These are phyloP conservation scores for Claviceps quebecensis DNA, from an alignment of 2,329 filamentous ascomycete species.

Conservation along the genomic window DNA sequence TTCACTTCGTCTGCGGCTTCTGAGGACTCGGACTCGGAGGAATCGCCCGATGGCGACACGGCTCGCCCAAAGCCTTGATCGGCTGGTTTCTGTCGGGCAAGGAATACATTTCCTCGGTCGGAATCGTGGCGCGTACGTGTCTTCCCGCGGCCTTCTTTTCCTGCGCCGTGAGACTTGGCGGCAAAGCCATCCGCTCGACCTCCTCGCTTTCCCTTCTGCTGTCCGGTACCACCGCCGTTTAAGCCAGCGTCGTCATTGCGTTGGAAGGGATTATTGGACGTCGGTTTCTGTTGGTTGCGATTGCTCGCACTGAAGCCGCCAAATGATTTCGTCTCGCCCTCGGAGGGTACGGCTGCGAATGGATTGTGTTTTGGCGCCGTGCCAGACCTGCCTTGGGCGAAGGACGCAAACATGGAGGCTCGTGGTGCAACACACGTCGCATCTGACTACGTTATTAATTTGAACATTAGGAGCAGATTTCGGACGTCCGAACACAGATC, in stretches of 20 bases:
- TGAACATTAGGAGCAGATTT: constrained; percentile 18
- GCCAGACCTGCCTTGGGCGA: constrained; percentile 21
- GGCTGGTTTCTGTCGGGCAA: neutral
- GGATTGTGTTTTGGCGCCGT: constrained; percentile 22
- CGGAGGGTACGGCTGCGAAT: constrained; percentile 14
- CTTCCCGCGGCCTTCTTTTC: constrained; percentile 5
- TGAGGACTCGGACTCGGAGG: constrained; percentile 10
- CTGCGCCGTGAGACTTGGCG: constrained; percentile 5
- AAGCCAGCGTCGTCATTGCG: constrained; percentile 13
- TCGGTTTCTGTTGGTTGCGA: constrained; percentile 15
- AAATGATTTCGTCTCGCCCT: constrained; percentile 12
- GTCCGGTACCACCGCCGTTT: constrained; percentile 13
- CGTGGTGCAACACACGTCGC: constrained; percentile 28
- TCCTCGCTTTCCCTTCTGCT: constrained; percentile 9
- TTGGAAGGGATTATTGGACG: constrained; percentile 16
- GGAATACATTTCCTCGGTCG: constrained; percentile 3
- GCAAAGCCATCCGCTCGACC: constrained; percentile 12
- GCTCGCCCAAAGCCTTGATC: constrained; percentile 11
- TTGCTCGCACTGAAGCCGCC: constrained; percentile 17
- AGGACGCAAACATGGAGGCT: constrained; percentile 24
- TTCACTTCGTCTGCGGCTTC: constrained; percentile 6
- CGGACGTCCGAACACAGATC: neutral
- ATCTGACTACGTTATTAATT: constrained; percentile 20
- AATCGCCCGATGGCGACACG: constrained; percentile 13
- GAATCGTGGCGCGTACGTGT: neutral